Conservation (phyloP, 345 rosid genomes). For the Geranium brycei region DNA sequence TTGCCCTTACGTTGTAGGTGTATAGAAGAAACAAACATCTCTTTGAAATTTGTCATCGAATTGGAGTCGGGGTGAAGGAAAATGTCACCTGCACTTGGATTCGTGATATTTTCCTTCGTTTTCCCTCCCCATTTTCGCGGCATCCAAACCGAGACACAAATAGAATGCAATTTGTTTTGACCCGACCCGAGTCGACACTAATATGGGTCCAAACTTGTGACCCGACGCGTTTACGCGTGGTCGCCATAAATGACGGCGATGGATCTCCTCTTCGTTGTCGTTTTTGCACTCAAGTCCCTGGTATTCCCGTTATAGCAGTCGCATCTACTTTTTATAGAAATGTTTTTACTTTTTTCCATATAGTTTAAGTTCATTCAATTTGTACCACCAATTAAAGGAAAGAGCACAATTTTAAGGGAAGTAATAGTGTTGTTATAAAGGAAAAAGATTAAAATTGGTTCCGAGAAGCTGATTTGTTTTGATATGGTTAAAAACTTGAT, state of each 20-base stretch:
- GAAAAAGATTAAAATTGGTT: no score
- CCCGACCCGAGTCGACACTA: neutral
- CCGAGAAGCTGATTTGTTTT: no score
- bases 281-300: neutral
- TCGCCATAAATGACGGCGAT: conserved; percentile 10
- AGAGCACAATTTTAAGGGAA: no score
- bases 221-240: conserved; percentile 12
- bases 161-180: neutral
- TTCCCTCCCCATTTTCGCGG: neutral
- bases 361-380: no score
- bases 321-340: no score
- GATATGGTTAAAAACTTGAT: no score
- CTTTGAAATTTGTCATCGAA: neutral
- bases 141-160: neutral
- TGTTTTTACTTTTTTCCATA: no score
- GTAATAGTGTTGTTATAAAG: no score
- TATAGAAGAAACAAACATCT: neutral
- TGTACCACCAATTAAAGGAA: no score
- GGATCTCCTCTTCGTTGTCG: neutral
- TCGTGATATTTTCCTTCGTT: neutral
- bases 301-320: neutral
- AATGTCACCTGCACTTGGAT: neutral
- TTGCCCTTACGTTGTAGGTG: neutral
- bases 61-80: neutral
- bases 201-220: conserved; percentile 2